Evolutionary conservation across 139 green algal genomes (phyloP), one percentile per base, ranked within the genome.

Genomic region (Trebouxia sp.): DNA sequence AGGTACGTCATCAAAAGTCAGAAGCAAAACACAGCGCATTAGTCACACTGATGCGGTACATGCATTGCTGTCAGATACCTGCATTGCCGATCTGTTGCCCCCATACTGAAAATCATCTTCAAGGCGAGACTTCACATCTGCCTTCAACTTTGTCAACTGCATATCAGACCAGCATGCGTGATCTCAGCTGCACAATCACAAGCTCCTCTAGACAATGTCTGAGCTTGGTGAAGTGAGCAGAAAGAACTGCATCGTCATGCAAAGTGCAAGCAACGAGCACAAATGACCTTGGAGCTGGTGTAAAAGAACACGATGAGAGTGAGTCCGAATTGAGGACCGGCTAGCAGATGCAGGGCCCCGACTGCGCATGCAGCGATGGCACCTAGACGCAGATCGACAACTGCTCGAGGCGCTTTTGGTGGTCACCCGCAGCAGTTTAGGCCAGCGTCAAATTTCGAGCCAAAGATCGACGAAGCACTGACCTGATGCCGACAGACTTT

Each of bases 81-180:
- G 69, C 15, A 26, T 38, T 7, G 66, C 67, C 1, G 45, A 41
- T 17, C 85, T 76, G 47, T 84, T 80, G 8, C 83, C 85, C 45
- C 80, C 85, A 22, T 41, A 50, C 17, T 50, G 30, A 50, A 86
- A 80, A 12, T 81, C 56, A 17, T 75, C 77, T 15, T 89, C 85
- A 12, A 88, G 51, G 45, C 78, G 48, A 5, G 55, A 69, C 55
- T 89, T 89, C 22, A 84, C 48, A 26, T 84, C 80, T 17, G 41
- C 45, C 11, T 80, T 55, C 56, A 82, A 75, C 35, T 76, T 84
- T 15, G 85, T 89, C 39, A 88, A 48, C 82, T 83, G 66, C 66
- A 50, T 20, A 12, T n/a, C 5, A 79, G 20, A 12, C 37, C 5
- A 79, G 20, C 32, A 20, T 45, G 35, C 22, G 17, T 51, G 17